Evolutionary conservation across 139 green algal species (phyloP), one percentile per base, ranked within the genome.

Genomic region (Chlorella vulgaris): DNA sequence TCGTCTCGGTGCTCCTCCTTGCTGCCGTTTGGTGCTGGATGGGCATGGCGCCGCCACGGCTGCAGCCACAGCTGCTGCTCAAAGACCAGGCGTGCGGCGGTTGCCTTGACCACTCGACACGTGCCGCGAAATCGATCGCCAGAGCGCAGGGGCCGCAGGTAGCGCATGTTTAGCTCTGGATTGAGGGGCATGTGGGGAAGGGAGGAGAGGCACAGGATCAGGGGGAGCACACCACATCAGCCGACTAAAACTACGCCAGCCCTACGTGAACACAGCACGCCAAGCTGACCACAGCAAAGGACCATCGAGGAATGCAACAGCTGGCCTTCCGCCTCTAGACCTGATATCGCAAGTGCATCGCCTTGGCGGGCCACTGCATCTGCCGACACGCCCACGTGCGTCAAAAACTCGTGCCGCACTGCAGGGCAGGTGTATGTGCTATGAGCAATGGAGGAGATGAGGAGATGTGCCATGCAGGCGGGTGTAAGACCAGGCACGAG

Each of bases 401-500:
- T 47, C 78, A 91, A 69, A 33, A 82, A 86, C 51, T 90, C 85
- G 29, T 91, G 85, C 21, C 87, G 74, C 26, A 82, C 78, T 86
- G 71, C 42, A 66, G 15, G 22, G 62, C 3, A 4, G 7, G 3
- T 4, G 58, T n/a, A n/a, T n/a, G n/a, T n/a, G n/a, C n/a, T n/a
- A n/a, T n/a, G n/a, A n/a, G n/a, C n/a, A n/a, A n/a, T n/a, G n/a
- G n/a, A n/a, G n/a, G n/a, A n/a, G n/a, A n/a, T n/a, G n/a, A n/a
- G n/a, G n/a, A n/a, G n/a, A n/a, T n/a, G n/a, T n/a, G n/a, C 69
- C 15, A 60, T 35, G 40, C 40, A 22, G 65, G 18, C 35, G 8
- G 31, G 10, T 22, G 28, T 7, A 69, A 62, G 50, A 60, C 38
- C 65, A 26, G 3, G 24, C 36, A 73, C 28, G 8, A 50, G 47